Base-by-base conservation (phyloP, 768 basidiomycete species). In the Russula vinacea region DNA sequence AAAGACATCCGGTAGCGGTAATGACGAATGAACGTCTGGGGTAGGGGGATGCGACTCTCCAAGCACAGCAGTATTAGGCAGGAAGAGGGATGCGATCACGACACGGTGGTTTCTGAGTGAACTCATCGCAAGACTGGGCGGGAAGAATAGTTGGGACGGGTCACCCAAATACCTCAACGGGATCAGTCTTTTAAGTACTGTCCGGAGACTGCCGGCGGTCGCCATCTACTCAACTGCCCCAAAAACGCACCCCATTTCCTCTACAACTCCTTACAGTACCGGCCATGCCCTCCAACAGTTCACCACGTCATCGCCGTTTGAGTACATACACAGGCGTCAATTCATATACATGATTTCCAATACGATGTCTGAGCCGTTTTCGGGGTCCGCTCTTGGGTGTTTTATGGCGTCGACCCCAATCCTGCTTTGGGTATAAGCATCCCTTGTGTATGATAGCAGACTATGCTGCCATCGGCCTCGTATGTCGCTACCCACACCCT, bases 1-100 rank as follows among this genome's bases (percentile, higher is more conserved):
- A 58, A 61, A 64, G 51, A 60, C 50, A 59, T 69, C 60, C 24
- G 70, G 68, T 42, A 68, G 60, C 1, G 70, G 45, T 37, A 55
- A 14, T 1, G 44, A 63, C 37, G 72, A 61, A 49, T 62, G 67
- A 26, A 67, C 35, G 51, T 79, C 78, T 11, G 86, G 83, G 0
- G 85, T 84, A 0, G 83, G 70, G 0, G 82, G 81, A 16, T 76
- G 73, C 0, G 84, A 84, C 62, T 86, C 81, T 72, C 82, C 84
- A 47, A 85, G 76, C 51, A 86, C 83, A 49, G 84, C 83, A 42
- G 90, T 89, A 64, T 83, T 83, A 42, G 91, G 91, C 40, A 92
- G 84, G 72, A 93, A 92, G 63, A 92, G 84, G n/a, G 88, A 87
- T 17, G 90, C 91, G 73, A 93, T 86, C 73, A 92, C 78, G 60